Evolutionary conservation across 208 protist species (phyloP), one percentile per base, ranked within the genome.

Genomic region (Tritrichomonas musculus): DNA sequence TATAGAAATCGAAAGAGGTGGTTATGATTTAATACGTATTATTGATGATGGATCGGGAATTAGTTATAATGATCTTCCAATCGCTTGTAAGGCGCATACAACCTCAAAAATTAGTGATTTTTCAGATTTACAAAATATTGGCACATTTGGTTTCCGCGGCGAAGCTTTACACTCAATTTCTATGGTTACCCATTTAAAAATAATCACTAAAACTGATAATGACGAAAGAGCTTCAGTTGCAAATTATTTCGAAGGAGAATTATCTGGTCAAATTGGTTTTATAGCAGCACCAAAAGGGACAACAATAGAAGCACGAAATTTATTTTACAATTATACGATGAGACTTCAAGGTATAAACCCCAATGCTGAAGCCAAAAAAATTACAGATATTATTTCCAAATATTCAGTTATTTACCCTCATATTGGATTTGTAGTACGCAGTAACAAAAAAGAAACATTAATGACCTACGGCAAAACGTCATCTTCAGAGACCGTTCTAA

Each of bases 71-170:
- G 75, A 88, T 88, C 27, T 88, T 20, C 75, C 75, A 9, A 57
- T 88, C 44, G 36, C 47, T 36, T 88, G 75, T 49, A 53, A 14
- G 75, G 20, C 20, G 82, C 93, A 97, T 73, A 92, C 94, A 33
- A 97, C 96, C 22, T 96, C 94, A 0, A 97, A 97, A 93, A 33
- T 97, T 41, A 13, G 88, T 3, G 47, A 57, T 0, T 98, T 97
- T 94, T 55, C 95, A 14, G 97, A 98, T 77, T 49, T 98, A 2
- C 17, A 95, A 33, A 84, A 36, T 9, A 93, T 98, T 25, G n/a
- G 20, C n/a, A 97, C 97, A 3, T 98, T 97, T 95, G 98, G 98
- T 27, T 99, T 99, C 93, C 95, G 98, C 22, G 98, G 98, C 1
- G 98, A 99, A 94, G 98, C 98, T 39, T 95, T 99, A 55, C 97